Percentiles rank a stretch among this genome's conserved stretches.
Evolutionary conservation across 805 yeast genomes (phyloP).

Genomic region (Kurtzmaniella cleridarum): DNA sequence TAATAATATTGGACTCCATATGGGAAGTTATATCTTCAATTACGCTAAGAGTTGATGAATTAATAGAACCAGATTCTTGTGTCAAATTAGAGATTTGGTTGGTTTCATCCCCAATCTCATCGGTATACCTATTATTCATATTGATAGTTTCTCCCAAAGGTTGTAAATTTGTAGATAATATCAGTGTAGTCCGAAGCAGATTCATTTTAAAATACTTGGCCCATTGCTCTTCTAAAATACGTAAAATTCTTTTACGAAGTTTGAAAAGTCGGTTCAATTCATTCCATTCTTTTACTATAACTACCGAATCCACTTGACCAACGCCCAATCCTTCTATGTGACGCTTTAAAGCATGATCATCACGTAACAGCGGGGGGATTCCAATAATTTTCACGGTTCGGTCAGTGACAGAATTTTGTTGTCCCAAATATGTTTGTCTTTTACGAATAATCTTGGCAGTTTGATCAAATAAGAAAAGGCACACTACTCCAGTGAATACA

Average conservation of each 20-base stretch:
- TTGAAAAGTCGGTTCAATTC: slow-evolving; percentile 61
- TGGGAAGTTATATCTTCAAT: slow-evolving; percentile 2
- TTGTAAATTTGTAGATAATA: slow-evolving; percentile 20
- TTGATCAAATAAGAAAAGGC: slow-evolving; percentile 57
- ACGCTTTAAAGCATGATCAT: slow-evolving; percentile 59
- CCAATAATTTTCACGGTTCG: slow-evolving; percentile 85
- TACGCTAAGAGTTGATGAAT: not conserved
- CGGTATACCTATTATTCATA: slow-evolving; percentile 11
- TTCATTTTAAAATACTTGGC: slow-evolving; percentile 50
- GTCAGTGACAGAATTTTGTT: slow-evolving; percentile 85
- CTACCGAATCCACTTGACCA: slow-evolving; percentile 72
- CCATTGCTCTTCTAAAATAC: slow-evolving; percentile 66
- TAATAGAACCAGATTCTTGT: no score
- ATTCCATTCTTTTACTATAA: slow-evolving; percentile 85
- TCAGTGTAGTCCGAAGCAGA: slow-evolving; percentile 20
- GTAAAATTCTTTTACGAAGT: slow-evolving; percentile 48
- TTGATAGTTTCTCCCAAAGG: slow-evolving; percentile 25
- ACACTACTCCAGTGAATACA: slow-evolving; percentile 67
- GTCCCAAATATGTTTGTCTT: slow-evolving; percentile 78
- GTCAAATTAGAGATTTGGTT: no score
- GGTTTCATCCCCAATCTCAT: no score
- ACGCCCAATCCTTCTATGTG: slow-evolving; percentile 76
- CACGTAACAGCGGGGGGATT: slow-evolving; percentile 76
- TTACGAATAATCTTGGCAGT: slow-evolving; percentile 69
- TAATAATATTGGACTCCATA: not conserved